Base-by-base conservation (phyloP, 192 early-diverging fungal genomes). In the Bifiguratus adelaidae region DNA sequence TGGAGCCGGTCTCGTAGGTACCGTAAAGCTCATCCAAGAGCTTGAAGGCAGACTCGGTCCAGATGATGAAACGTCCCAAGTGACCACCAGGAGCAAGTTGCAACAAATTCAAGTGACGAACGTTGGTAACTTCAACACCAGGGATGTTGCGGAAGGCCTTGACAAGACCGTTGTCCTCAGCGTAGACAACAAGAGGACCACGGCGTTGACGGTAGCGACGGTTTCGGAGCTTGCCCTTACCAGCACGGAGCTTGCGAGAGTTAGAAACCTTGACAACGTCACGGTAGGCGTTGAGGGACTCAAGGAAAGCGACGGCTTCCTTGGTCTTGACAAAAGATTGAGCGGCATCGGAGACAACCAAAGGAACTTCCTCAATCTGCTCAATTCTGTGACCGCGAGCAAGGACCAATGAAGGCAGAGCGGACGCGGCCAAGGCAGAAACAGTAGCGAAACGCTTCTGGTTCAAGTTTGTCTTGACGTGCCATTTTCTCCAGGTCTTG, bases 401-500 rank as follows among this genome's bases (percentile, higher is more conserved):
- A 58, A 89, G 71, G 42, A 98, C 95, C 44, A 98, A 78, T 20
- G 83, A 69, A 44, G 92, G 78, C 44, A 95, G 73, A 47, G 88
- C 89, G 58, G 88, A 83, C 55, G 95, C 92, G 54, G 95, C 95
- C 62, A 98, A 73, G 57, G 92, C 93, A 61, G 95, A 98, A 40
- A 80, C 93, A 49, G 86, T 88, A 25, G 92, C 95, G 74, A 85
- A 98, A 58, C 93, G 86, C 80, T 90, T 89, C 81, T 96, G 91
- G 87, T 94, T 95, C 67, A 83, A 57, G 90, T 94, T 94, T 71
- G 87, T 91, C 82, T 94, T 94, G 56, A 96, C 77, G 81, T 96
- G 93, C 93, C 95, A 98, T 82, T 94, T 95, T 76, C 93, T 81
- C 91, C 90, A 97, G 72, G 85, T 82, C 84, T 99, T 99, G 80